A percentile compares a stretch with the other conserved stretches of the same genome.
Evolutionary conservation across 2,329 filamentous ascomycete species (phyloP).

Genomic region (Paecilomyces variotii): DNA sequence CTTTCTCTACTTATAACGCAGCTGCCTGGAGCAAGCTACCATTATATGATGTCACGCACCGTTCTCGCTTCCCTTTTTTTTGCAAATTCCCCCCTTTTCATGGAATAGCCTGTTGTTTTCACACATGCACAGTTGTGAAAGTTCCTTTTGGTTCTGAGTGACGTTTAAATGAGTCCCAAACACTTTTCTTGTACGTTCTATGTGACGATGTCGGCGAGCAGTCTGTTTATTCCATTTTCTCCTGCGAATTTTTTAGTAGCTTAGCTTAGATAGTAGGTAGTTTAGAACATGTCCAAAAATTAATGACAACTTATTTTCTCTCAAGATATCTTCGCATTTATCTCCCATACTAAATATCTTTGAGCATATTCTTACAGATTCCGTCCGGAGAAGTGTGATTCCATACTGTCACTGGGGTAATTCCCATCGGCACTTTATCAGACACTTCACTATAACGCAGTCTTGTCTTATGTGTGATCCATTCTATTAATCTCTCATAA

Average conservation of each 20-base stretch:
- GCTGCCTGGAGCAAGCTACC: neutral
- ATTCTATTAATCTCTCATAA: no score
- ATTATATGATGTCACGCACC: neutral
- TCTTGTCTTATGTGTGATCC: no score
- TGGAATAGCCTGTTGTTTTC: neutral
- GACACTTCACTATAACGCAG: no score
- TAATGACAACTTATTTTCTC: neutral
- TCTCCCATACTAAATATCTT: neutral
- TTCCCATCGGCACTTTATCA: no score
- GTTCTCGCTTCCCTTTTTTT: neutral
- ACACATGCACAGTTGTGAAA: neutral
- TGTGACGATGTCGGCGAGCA: neutral
- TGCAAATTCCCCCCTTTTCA: neutral
- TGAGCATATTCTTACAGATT: no score
- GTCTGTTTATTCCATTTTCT: neutral
- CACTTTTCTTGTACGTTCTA: neutral
- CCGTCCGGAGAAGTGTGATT: no score
- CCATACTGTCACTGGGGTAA: no score
- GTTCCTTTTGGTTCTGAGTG: neutral
- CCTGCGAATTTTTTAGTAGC: neutral
- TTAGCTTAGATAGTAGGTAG: neutral
- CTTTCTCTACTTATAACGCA: neutral
- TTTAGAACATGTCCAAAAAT: neutral
- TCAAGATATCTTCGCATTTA: neutral
- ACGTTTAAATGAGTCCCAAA: neutral